Base-by-base conservation (phyloP, 2,329 filamentous ascomycete genomes). In the Alternaria infectoria region DNA sequence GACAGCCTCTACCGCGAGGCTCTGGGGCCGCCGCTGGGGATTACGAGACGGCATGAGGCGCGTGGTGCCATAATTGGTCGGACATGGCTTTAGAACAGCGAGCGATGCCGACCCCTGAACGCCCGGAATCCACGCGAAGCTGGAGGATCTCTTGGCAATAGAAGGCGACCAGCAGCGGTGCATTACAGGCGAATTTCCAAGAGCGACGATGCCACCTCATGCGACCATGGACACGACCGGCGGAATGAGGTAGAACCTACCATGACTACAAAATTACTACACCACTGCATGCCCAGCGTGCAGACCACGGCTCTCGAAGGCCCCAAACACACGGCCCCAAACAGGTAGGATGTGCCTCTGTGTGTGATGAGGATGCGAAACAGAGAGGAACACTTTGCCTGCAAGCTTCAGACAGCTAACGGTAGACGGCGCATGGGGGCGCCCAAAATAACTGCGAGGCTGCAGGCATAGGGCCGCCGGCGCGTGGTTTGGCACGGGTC, bases 361-460 rank as follows among this genome's bases (percentile, higher is more conserved):
- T 55, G 54, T 59, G 21, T 57, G 54, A 66, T 57, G 54, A 64
- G 59, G 54, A 65, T 64, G 54, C 67, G 69, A 73, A 73, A 73
- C 71, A 64, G 15, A 57, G 40, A 51, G 58, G 52, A 61, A 57
- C 50, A 47, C 21, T 56, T 55, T 54, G 44, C 36, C 50, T 55
- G 64, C 67, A 63, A 46, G 40, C 46, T 58, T 66, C 69, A 70
- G 60, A 70, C 69, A 57, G 59, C 67, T 61, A 69, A 66, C 69
- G 67, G 69, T 54, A 64, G 61, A 46, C 51, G 67, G 68, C 65
- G 69, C 65, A 66, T 60, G 60, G 69, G 28, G 65, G 61, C 60
- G 55, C 64, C 67, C 63, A 69, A 72, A 74, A 74, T 74, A 74
- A 54, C 45, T 44, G 47, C 66, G 54, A 67, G 65, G 57, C 59